These are phyloP conservation scores for Neophaeococcomyces mojaviensis DNA, from an alignment of 2,329 filamentous ascomycete species.

Conservation along the genomic window DNA sequence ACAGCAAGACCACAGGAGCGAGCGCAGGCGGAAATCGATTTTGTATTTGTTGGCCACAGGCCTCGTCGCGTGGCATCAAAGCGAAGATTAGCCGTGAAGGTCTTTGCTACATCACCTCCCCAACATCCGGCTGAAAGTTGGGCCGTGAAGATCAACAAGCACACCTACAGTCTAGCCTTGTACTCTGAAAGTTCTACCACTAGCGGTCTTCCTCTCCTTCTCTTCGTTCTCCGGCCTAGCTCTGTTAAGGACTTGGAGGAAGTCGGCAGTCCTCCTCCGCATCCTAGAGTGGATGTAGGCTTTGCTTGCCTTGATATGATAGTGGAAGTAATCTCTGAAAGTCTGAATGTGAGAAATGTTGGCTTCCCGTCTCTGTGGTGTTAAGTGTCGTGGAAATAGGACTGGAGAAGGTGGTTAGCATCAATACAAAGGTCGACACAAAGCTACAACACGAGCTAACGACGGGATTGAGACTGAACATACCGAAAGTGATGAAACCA, in stretches of 20 bases:
- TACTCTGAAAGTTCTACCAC: slow-evolving; percentile 79
- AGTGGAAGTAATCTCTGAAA: slow-evolving; percentile 99
- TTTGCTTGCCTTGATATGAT: slow-evolving; percentile 99
- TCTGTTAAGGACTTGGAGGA: slow-evolving; percentile 95
- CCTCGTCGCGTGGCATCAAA: too few relatives aligned
- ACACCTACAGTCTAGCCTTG: slow-evolving; percentile 29
- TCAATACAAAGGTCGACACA: too few relatives aligned
- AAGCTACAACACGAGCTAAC: too few relatives aligned
- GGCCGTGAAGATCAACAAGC: background rate
- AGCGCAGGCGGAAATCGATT: too few relatives aligned
- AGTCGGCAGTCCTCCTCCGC: slow-evolving; percentile 94
- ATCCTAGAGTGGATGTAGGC: slow-evolving; percentile 98
- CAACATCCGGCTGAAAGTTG: too few relatives aligned
- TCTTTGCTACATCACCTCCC: too few relatives aligned
- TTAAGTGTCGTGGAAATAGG: slow-evolving; percentile 90
- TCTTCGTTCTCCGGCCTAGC: slow-evolving; percentile 93
- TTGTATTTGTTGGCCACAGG: too few relatives aligned
- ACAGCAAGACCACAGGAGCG: too few relatives aligned
- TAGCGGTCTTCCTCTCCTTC: slow-evolving; percentile 96
- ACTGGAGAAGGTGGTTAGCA: too few relatives aligned
- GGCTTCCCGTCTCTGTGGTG: slow-evolving; percentile 79
- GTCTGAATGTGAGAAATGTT: slow-evolving; percentile 99
- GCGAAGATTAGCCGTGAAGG: too few relatives aligned
- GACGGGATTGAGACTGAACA: too few relatives aligned
- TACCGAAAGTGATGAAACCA: slow-evolving; percentile 97